Evolutionary conservation across 768 basidiomycete species (phyloP), one percentile per base, ranked within the genome.

Genomic region (Termitomyces heimii): DNA sequence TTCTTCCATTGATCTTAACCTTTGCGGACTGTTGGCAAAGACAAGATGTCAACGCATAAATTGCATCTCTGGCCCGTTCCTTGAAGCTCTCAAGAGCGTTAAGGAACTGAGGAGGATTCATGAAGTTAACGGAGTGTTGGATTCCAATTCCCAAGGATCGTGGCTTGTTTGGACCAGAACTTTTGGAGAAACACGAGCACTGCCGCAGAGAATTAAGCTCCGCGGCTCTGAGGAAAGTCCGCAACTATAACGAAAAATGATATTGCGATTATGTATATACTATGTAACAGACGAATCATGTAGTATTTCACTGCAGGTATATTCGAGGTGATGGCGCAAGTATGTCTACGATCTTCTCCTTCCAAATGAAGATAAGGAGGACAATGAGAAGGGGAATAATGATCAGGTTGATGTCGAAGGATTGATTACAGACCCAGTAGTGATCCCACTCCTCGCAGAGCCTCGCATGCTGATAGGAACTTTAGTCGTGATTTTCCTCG

Each of bases 1-100:
- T 91, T 63, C 96, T 82, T 37, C 96, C 96, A 64, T 96, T 97
- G 60, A 99, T 94, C 76, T 98, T 97, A 58, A 98, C 80, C 58
- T 85, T 92, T 16, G 93, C 88, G 44, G 91, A 82, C 67, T 85
- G 88, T 67, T 84, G 82, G 73, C 87, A 92, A 39, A 91, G 69
- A 70, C 91, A 92, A 12, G 88, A 88, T 0, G 92, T 85, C 26
- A 95, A 72, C 9, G 88, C 89, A 79, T 84, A 89, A 13, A 94
- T 68, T 1, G 89, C 88, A 67, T 95, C 92, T 66, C 90, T 92
- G 18, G 84, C 84, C 61, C 86, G 86, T 65, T 89, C 88, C 62
- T 83, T 83, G 58, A 88, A 62, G 51, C 70, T 82, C 61, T 85
- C 83, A 22, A 89, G 63, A 4, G 76, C 72, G 43, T 71, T 78